Conservation (phyloP, 2,329 filamentous ascomycete species). For the Aspergillus japonicus region DNA sequence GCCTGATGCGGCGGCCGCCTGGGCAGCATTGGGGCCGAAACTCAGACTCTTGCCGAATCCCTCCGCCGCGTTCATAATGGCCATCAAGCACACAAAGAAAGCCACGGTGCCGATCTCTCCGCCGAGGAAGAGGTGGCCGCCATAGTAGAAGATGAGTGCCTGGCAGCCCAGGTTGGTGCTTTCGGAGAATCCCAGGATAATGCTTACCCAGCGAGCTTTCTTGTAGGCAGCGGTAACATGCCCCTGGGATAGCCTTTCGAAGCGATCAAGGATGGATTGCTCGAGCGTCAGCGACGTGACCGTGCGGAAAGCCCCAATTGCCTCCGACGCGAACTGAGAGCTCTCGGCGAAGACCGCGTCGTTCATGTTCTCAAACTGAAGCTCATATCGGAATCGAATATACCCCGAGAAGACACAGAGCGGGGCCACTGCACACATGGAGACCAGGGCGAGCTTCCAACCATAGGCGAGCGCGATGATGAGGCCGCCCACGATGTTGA, state of each 20-base stretch:
- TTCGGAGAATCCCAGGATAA: slow-evolving; percentile 68
- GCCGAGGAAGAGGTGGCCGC: background rate
- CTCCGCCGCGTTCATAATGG: too few relatives aligned
- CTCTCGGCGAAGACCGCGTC: slow-evolving; percentile 67
- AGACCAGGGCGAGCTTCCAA: slow-evolving; percentile 71
- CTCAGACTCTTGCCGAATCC: too few relatives aligned
- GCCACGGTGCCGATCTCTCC: too few relatives aligned
- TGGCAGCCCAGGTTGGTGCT: slow-evolving; percentile 63
- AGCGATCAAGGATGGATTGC: slow-evolving; percentile 62
- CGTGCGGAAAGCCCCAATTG: slow-evolving; percentile 70
- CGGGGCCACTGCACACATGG: slow-evolving; percentile 56
- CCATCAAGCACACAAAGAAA: too few relatives aligned
- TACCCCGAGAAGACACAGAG: slow-evolving; percentile 51
- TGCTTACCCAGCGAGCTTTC: slow-evolving; percentile 60
- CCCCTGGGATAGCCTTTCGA: slow-evolving; percentile 56
- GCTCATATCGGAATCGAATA: slow-evolving; percentile 60
- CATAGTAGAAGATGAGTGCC: slow-evolving; percentile 59
- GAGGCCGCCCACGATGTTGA: slow-evolving; percentile 64
- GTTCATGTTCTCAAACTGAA: slow-evolving; percentile 67
- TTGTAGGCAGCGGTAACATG: slow-evolving; percentile 20
- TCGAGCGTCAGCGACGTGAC: slow-evolving; percentile 70
- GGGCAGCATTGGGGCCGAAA: too few relatives aligned
- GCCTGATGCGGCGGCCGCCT: too few relatives aligned
- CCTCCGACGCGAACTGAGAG: slow-evolving; percentile 72
- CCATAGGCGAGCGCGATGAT: slow-evolving; percentile 68